Evolutionary conservation across 2,329 filamentous ascomycete species (phyloP).

Genomic region (Cladophialophora carrionii): DNA sequence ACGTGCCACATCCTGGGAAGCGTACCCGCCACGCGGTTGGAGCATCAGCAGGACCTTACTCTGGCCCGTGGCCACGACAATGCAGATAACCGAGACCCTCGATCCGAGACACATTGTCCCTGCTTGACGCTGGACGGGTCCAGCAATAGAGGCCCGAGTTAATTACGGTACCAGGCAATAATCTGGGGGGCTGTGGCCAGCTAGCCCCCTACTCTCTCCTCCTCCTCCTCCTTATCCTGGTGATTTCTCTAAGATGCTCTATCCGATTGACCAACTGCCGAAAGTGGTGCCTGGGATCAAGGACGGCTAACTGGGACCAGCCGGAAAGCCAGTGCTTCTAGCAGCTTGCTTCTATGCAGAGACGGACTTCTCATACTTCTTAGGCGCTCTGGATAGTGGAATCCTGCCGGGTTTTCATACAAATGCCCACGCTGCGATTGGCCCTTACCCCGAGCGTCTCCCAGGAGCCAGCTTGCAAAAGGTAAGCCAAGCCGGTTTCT

Average conservation of each 20-base stretch:
- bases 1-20: background rate
- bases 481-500: constrained; percentile 4
- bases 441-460: background rate
- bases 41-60: background rate
- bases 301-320: constrained; percentile 1
- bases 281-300: constrained; percentile 8
- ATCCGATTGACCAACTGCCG: constrained; percentile 5
- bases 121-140: background rate
- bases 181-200: background rate
- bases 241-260: background rate
- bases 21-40: background rate
- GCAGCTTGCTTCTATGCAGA: background rate
- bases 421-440: constrained; percentile 7
- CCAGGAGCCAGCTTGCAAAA: background rate
- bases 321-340: background rate
- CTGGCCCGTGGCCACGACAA: background rate
- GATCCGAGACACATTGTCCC: background rate
- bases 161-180: background rate
- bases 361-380: background rate
- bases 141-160: background rate
- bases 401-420: background rate
- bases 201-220: background rate
- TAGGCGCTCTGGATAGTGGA: background rate
- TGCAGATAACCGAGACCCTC: background rate
- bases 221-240: background rate